Base-by-base conservation (phyloP, 2,329 filamentous ascomycete species). In the Lasiodiplodia sp. region DNA sequence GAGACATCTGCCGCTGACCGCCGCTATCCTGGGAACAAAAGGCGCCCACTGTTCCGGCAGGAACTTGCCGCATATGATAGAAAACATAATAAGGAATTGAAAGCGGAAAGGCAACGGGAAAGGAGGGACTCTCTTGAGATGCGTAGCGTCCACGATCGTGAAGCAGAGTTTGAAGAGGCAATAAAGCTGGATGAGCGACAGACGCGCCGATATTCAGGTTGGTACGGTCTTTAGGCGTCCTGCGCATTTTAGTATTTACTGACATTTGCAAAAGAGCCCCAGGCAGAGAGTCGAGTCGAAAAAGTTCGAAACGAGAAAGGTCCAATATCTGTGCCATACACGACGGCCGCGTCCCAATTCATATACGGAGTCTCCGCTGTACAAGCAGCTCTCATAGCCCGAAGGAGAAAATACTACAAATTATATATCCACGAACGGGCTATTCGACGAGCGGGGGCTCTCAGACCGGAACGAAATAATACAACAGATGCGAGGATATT, bases 341-440 rank as follows among this genome's bases (percentile, higher is more conserved):
- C 92, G 0, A 96, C 93, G 0, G 91, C 95, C 0, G 92, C 93
- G 5, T 97, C 94, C 0, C 91, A 97, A 70, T 98, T 97, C 73
- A 84, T 99, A 2, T 98, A 97, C 76, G 96, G 96, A 6, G 88
- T 87, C 55, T 92, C 91, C 2, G 89, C 92, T 1, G 93, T 98
- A 25, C 86, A 91, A 71, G 92, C 94, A 23, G 94, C 94, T 0
- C 83, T 99, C 23, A 88, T 86, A 72, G 87, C 88, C 55, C 84
- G 84, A 12, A 86, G 88, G 40, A 89, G 96, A 68, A 89, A 92
- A 74, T 81, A 97, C 2, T 97, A 97, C 82, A 92, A 90, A 67
- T 86, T 99, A 3, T 97, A 98, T 78, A 83, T 97, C 10, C 80
- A 81, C 69, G 55, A 68, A 3, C 65, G 74, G 51, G 73, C 70